These are phyloP conservation scores for Tricholoma sp. DNA, from an alignment of 768 basidiomycete genomes.

Conservation along the genomic window DNA sequence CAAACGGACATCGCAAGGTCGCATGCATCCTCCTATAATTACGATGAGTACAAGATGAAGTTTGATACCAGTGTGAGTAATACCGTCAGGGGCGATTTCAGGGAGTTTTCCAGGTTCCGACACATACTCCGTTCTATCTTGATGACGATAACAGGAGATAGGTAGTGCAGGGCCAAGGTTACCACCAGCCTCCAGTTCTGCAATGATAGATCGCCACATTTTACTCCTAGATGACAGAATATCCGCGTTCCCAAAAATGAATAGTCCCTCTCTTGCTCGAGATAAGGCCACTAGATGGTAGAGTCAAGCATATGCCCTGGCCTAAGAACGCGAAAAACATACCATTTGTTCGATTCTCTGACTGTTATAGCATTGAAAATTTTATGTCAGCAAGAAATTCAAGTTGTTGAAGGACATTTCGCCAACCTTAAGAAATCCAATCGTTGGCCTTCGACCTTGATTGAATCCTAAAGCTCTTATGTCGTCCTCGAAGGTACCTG, in stretches of 20 bases:
- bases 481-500: constrained; percentile 36
- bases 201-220: constrained; percentile 56
- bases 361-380: constrained; percentile 27
- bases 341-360: constrained; percentile 53
- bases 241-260: constrained; percentile 63
- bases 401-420: background rate
- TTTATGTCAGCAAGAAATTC: background rate
- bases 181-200: constrained; percentile 47
- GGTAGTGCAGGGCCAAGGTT: constrained; percentile 51
- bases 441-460: constrained; percentile 33
- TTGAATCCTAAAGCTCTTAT: constrained; percentile 9
- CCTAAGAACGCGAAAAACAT: background rate
- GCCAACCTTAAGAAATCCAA: constrained; percentile 71
- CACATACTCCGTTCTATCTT: constrained; percentile 32
- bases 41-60: background rate
- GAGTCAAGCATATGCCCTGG: background rate
- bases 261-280: constrained; percentile 69
- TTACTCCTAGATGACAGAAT: constrained; percentile 43
- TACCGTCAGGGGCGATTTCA: constrained; percentile 50
- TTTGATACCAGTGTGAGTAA: constrained; percentile 2
- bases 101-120: constrained; percentile 49
- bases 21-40: constrained; percentile 53
- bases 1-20: constrained; percentile 47
- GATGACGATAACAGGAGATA: constrained; percentile 53
- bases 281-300: constrained; percentile 56